phyloP scores from a whole-genome alignment of 163 green algal genomes.

The Prototheca cutis region DNA sequence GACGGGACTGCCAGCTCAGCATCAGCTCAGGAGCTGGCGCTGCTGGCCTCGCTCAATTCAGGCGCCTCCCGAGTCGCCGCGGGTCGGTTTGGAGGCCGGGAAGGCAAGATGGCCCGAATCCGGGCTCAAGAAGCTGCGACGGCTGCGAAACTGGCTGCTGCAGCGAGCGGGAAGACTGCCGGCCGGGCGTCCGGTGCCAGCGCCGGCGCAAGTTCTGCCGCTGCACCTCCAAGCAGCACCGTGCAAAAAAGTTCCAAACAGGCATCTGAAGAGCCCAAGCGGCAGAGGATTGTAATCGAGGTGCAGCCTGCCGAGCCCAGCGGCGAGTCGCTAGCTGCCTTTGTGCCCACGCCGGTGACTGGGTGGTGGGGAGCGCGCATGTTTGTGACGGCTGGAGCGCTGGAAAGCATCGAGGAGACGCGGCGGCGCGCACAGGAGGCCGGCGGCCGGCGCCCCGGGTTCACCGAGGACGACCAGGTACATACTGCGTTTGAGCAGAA shows the following conservation, averaged over 20 bases:
- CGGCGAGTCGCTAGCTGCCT: neutral
- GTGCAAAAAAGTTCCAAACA: neutral
- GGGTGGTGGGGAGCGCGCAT: slow-evolving; percentile 1
- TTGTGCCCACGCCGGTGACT: slow-evolving; percentile 11
- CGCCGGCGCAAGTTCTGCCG: neutral
- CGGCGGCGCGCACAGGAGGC: slow-evolving; percentile 13
- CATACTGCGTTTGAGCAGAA: too few relatives aligned
- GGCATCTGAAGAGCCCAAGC: too few relatives aligned
- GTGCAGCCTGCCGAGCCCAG: too few relatives aligned
- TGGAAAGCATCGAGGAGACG: neutral
- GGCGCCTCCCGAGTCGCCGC: slow-evolving; percentile 5
- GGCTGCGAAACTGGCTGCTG: too few relatives aligned
- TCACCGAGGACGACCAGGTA: slow-evolving; percentile 56
- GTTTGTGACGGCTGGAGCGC: neutral
- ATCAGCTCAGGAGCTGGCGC: slow-evolving; percentile 40
- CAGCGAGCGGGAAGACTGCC: too few relatives aligned
- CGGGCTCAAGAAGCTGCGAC: slow-evolving; percentile 42
- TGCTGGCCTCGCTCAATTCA: slow-evolving; percentile 52
- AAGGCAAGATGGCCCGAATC: slow-evolving; percentile 73
- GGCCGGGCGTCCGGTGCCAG: neutral
- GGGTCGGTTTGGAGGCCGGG: slow-evolving; percentile 57
- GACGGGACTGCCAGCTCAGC: slow-evolving; percentile 58
- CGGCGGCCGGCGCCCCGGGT: slow-evolving; percentile 20
- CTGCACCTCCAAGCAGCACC: neutral
- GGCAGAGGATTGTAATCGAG: neutral